These are phyloP conservation scores for Hygrophorus pudorinus DNA, from an alignment of 768 basidiomycete genomes.

Conservation along the genomic window DNA sequence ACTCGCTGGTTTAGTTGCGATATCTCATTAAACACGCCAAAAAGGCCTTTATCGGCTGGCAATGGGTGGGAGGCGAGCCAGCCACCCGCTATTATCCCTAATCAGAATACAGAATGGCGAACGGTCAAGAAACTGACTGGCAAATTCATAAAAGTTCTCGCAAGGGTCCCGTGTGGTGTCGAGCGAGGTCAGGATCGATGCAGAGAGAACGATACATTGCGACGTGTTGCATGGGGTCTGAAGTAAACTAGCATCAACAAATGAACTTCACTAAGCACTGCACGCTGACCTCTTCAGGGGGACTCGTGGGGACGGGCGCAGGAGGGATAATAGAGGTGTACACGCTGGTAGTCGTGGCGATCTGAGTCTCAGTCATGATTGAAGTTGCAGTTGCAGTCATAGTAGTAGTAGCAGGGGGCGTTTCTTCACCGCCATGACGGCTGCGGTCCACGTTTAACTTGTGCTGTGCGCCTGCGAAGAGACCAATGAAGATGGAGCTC, in stretches of 20 bases:
- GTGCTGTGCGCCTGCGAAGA: conserved; percentile 86
- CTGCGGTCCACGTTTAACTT: conserved; percentile 45
- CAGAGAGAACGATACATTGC: conserved; percentile 76
- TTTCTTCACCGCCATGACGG: conserved; percentile 25
- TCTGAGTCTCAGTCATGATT: conserved; percentile 30
- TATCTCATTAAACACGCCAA: conserved; percentile 64
- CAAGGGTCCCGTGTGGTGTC: conserved; percentile 86
- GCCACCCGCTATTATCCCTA: conserved; percentile 53
- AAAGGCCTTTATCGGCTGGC: conserved; percentile 73
- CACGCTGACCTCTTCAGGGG: conserved; percentile 40
- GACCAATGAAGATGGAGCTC: conserved; percentile 78
- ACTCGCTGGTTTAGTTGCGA: conserved; percentile 70
- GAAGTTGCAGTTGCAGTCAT: conserved; percentile 11
- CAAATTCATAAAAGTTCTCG: conserved; percentile 89
- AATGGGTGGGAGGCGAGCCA: conserved; percentile 81
- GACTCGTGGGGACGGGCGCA: conserved; percentile 39
- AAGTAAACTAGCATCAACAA: conserved; percentile 5
- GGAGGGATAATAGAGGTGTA: conserved; percentile 29
- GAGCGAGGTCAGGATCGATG: conserved; percentile 69
- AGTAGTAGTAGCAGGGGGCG: conserved; percentile 31
- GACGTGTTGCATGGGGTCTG: conserved; percentile 55
- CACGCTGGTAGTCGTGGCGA: conserved; percentile 12
- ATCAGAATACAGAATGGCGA: conserved; percentile 5
- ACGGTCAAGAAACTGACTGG: conserved; percentile 40
- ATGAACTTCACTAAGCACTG: background rate